Percentiles rank a stretch among this genome's conserved stretches.
Conservation (phyloP, 2,329 filamentous ascomycete species). For the Venturia asperata region DNA sequence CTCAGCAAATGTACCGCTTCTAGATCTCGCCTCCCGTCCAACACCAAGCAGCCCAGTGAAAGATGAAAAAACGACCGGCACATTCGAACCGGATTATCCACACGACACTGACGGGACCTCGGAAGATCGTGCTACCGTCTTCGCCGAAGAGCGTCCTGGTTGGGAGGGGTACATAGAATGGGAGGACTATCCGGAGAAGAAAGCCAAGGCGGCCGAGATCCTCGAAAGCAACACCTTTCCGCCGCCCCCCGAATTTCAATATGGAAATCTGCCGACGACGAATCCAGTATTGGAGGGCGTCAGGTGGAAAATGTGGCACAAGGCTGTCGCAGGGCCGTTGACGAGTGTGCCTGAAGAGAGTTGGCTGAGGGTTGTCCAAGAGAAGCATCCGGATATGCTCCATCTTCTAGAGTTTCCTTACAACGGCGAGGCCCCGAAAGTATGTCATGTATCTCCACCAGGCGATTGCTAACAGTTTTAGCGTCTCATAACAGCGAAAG, state of each 20-base stretch:
- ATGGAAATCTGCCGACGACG: slow-evolving; percentile 35
- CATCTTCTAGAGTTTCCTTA: slow-evolving; percentile 43
- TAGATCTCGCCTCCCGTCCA: slow-evolving; percentile 37
- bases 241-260: slow-evolving; percentile 38
- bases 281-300: slow-evolving; percentile 41
- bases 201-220: slow-evolving; percentile 51
- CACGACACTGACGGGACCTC: slow-evolving; percentile 38
- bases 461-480: not conserved
- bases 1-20: slow-evolving; percentile 39
- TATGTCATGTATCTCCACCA: not conserved
- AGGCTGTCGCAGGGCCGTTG: slow-evolving; percentile 36
- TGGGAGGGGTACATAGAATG: slow-evolving; percentile 57
- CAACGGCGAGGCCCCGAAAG: slow-evolving; percentile 42
- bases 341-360: slow-evolving; percentile 48
- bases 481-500: slow-evolving; percentile 46
- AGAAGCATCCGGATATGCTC: slow-evolving; percentile 43
- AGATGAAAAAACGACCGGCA: slow-evolving; percentile 29
- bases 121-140: slow-evolving; percentile 38
- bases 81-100: slow-evolving; percentile 21
- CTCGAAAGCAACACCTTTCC: slow-evolving; percentile 33
- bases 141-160: slow-evolving; percentile 39
- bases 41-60: slow-evolving; percentile 21
- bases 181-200: slow-evolving; percentile 64
- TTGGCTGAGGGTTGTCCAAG: slow-evolving; percentile 39
- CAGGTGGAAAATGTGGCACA: slow-evolving; percentile 42